Evolutionary conservation across 2,329 filamentous ascomycete species (phyloP).

Genomic region (Phyllosticta citrichinensis): DNA sequence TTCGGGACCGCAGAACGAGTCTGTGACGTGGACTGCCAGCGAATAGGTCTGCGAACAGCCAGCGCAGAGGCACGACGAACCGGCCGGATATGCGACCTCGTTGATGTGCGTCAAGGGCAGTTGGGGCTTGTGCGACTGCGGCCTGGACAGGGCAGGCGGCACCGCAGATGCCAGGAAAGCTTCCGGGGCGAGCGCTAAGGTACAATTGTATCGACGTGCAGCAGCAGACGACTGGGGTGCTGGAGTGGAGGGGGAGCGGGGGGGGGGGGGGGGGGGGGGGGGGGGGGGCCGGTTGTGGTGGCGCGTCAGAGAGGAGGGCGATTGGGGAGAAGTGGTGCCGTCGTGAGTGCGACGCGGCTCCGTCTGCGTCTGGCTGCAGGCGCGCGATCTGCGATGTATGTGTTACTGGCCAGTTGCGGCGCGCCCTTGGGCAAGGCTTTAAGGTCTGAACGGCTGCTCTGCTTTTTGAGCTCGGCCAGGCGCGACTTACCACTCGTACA

Average conservation of each 20-base stretch:
- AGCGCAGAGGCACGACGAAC: constrained; percentile 9
- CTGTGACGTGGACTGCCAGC: constrained; percentile 18
- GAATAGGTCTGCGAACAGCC: constrained; percentile 11
- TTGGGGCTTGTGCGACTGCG: constrained; percentile 11
- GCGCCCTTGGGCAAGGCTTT: background rate
- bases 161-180: constrained; percentile 9
- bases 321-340: constrained; percentile 8
- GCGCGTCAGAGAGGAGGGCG: constrained; percentile 6
- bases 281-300: background rate
- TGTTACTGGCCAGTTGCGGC: constrained; percentile 3
- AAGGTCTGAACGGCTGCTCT: background rate
- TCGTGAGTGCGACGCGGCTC: constrained; percentile 7
- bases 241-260: background rate
- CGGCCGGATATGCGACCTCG: constrained; percentile 25
- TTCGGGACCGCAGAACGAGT: constrained; percentile 28
- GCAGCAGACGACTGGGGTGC: constrained; percentile 6
- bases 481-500: background rate
- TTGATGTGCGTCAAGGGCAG: constrained; percentile 11
- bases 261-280: no score
- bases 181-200: constrained; percentile 10
- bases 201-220: constrained; percentile 10
- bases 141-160: constrained; percentile 5
- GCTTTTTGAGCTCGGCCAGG: background rate
- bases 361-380: constrained; percentile 3
- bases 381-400: constrained; percentile 4